Evolutionary conservation across 2,329 filamentous ascomycete genomes (phyloP), one percentile per base, ranked within the genome.

Genomic region (Samsoniella hepiali): DNA sequence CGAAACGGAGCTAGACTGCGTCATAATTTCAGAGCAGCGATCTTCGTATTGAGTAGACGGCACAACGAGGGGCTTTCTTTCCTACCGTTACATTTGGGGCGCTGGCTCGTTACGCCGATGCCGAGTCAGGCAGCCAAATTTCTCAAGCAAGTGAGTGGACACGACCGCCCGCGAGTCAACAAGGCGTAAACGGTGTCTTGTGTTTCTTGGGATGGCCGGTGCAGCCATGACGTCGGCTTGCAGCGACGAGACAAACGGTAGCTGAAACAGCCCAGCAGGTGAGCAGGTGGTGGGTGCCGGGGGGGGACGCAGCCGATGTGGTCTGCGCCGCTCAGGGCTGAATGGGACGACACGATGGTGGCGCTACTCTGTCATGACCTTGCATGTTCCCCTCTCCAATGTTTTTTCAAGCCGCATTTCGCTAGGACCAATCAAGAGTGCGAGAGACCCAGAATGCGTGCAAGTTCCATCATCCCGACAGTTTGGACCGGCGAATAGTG

Each of bases 291-390:
- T 7, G n/a, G 17, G 17, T 45, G 40, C 38, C 27, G 29, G 54
- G 22, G 29, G 54, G 22, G 51, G n/a, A 36, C 7, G 32, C 3
- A 17, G 53, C 42, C 15, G 40, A 58, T 34, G 42, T 45, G 22
- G 55, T 47, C 40, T 47, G 55, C 31, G 55, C n/a, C 22, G 22
- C 55, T 11, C 34, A 36, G 15, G 32, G 53, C 53, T 22, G 31
- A 17, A 58, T 36, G 55, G 42, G 42, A 58, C 42, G 31, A 45
- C 42, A 29, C 40, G 56, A 58, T 58, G 56, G 56, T 58, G 56
- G 56, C 56, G 56, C 56, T 58, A 38, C 44, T 45, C 31, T 17
- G 31, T 38, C 11, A 36, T 47, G 56, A 11, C 15, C 56, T 38
- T 58, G 56, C 42, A 44, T 58, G 44, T 58, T 49, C 32, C 17